These are phyloP conservation scores for Colletotrichum spinosum DNA, from an alignment of 2,329 filamentous ascomycete species.

Conservation along the genomic window DNA sequence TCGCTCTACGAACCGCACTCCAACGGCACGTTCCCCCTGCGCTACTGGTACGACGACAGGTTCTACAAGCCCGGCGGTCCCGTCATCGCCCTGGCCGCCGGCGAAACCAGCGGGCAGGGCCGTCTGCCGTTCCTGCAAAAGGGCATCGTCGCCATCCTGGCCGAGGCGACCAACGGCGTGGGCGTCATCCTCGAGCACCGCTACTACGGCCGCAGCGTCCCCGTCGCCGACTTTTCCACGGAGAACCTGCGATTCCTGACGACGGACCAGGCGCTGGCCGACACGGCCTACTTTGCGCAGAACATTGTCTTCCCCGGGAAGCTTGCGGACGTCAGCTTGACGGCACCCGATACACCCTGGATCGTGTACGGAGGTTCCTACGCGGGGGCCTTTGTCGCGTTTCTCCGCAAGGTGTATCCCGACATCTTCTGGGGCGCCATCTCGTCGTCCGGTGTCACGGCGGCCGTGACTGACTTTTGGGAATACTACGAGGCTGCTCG, in stretches of 20 bases:
- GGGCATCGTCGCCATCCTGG: conserved; percentile 79
- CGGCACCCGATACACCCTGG: conserved; percentile 73
- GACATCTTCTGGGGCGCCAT: conserved; percentile 84
- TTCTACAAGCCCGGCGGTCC: conserved; percentile 83
- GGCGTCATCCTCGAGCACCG: conserved; percentile 88
- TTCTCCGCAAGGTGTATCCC: conserved; percentile 81
- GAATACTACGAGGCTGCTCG: conserved; percentile 65
- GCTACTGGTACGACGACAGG: conserved; percentile 86
- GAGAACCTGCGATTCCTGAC: conserved; percentile 83
- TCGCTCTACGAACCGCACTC: conserved; percentile 81
- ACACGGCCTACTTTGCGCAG: conserved; percentile 83
- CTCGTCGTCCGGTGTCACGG: conserved; percentile 82
- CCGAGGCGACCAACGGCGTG: conserved; percentile 77
- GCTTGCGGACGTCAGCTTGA: conserved; percentile 74
- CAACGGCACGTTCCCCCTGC: conserved; percentile 73
- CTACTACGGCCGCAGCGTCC: conserved; percentile 85
- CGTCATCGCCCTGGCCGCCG: conserved; percentile 80
- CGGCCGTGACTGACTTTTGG: conserved; percentile 83
- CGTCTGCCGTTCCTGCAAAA: conserved; percentile 80
- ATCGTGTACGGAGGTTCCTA: conserved; percentile 89
- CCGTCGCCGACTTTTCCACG: conserved; percentile 72
- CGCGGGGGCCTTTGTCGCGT: conserved; percentile 82
- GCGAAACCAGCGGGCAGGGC: conserved; percentile 72
- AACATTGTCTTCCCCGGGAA: conserved; percentile 76
- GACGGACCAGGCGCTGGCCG: conserved; percentile 84